phyloP scores from a whole-genome alignment of 306 rosid species.

The Ceratonia siliqua region DNA sequence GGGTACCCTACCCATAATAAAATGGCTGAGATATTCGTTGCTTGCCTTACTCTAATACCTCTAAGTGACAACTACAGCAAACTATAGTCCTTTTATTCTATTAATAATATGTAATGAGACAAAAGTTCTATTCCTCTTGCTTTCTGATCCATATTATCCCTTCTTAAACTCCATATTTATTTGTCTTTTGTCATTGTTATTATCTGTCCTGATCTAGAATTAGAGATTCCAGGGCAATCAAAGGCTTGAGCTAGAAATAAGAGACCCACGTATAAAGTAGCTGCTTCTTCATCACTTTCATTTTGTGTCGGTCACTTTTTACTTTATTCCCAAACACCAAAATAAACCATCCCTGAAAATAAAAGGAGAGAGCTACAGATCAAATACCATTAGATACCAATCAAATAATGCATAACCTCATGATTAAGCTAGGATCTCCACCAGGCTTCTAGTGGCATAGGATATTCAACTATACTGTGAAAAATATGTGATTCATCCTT shows the following conservation, averaged over 20 bases:
- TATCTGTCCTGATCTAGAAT: conserved; percentile 39
- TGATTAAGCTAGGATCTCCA: background rate
- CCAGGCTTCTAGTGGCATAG: background rate
- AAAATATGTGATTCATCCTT: conserved; percentile 4
- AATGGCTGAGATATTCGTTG: conserved; percentile 76
- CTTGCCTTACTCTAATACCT: conserved; percentile 65
- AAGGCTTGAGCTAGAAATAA: too few relatives aligned
- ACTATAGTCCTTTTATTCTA: too few relatives aligned
- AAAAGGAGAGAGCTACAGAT: background rate
- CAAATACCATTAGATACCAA: conserved; percentile 20
- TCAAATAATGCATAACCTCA: conserved; percentile 28
- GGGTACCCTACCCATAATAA: conserved; percentile 23
- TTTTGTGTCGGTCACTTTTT: conserved; percentile 71
- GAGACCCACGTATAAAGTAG: too few relatives aligned
- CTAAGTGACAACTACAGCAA: conserved; percentile 49
- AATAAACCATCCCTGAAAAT: conserved; percentile 22
- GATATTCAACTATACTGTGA: too few relatives aligned
- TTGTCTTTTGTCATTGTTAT: conserved; percentile 17
- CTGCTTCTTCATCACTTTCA: conserved; percentile 52
- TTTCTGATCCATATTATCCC: conserved; percentile 34
- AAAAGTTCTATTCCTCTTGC: conserved; percentile 56
- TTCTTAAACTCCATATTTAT: conserved; percentile 20
- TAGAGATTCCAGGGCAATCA: conserved; percentile 41
- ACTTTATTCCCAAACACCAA: conserved; percentile 69
- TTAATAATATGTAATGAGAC: conserved; percentile 69